phyloP scores from a whole-genome alignment of 345 rosid species.

The Raphanus sativus region DNA sequence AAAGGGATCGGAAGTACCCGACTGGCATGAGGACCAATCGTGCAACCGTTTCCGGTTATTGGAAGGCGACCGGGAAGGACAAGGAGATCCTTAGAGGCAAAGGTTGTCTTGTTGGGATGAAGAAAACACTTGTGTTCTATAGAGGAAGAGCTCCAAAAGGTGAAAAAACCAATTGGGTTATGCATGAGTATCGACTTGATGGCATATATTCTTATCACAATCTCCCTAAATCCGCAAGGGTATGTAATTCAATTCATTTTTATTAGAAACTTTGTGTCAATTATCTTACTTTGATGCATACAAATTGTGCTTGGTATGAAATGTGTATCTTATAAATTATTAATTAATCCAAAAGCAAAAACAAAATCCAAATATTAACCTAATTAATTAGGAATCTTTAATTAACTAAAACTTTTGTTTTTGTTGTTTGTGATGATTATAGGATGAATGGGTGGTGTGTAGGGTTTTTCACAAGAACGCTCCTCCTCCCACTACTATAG shows the following conservation, averaged over 20 bases:
- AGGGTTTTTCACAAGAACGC: conserved; percentile 87
- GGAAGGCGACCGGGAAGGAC: conserved; percentile 99
- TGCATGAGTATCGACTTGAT: conserved; percentile 93
- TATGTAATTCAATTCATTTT: conserved; percentile 22
- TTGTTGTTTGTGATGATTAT: conserved; percentile 1
- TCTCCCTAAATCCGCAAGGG: conserved; percentile 72
- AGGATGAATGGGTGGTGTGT: conserved; percentile 97
- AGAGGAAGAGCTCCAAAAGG: conserved; percentile 96
- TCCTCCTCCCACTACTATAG: conserved; percentile 15
- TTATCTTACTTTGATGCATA: conserved; percentile 6
- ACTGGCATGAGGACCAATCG: conserved; percentile 97
- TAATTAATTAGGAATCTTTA: conserved; percentile 4
- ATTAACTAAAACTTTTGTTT: not conserved
- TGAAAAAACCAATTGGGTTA: conserved; percentile 92
- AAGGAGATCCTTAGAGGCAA: conserved; percentile 76
- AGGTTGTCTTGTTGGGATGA: conserved; percentile 84
- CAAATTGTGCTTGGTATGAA: not conserved
- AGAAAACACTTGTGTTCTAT: conserved; percentile 98
- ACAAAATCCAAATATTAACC: not conserved
- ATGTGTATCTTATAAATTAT: not conserved
- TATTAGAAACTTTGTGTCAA: not conserved
- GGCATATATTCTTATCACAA: conserved; percentile 72
- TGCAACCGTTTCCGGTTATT: conserved; percentile 86
- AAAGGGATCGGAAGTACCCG: conserved; percentile 91
- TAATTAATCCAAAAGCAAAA: conserved; percentile 1